phyloP scores from a whole-genome alignment of 352 stramenopile genomes.

The Globisporangium canariense region DNA sequence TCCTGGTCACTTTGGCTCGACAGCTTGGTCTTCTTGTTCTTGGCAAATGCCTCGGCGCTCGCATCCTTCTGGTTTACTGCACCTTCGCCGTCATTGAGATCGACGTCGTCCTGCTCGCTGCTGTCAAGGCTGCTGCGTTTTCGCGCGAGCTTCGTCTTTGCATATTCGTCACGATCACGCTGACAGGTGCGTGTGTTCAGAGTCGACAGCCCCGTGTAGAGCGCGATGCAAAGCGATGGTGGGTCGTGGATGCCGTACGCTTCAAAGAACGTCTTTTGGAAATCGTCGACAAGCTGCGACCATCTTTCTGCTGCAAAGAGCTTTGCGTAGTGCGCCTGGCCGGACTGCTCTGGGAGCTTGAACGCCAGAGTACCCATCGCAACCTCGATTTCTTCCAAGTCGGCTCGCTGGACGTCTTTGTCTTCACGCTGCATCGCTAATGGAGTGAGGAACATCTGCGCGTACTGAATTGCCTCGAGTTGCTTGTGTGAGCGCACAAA shows the following conservation, averaged over 20 bases:
- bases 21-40: conserved; percentile 49
- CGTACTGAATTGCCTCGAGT: conserved; percentile 72
- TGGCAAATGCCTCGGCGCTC: conserved; percentile 23
- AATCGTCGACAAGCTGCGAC: conserved; percentile 50
- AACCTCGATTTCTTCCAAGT: conserved; percentile 64
- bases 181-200: conserved; percentile 74
- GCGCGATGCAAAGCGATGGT: conserved; percentile 56
- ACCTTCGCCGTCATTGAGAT: conserved; percentile 11
- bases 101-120: conserved; percentile 17
- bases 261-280: conserved; percentile 59
- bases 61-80: background rate
- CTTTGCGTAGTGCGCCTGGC: conserved; percentile 54
- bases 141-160: conserved; percentile 33
- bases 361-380: conserved; percentile 78
- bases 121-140: conserved; percentile 18
- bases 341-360: conserved; percentile 52
- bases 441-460: conserved; percentile 53
- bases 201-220: conserved; percentile 67
- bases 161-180: conserved; percentile 38
- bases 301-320: conserved; percentile 66
- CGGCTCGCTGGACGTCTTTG: conserved; percentile 36
- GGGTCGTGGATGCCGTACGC: conserved; percentile 70
- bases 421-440: conserved; percentile 69
- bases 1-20: conserved; percentile 2
- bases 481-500: conserved; percentile 67